Evolutionary conservation across 495 filamentous ascomycete species (phyloP).

Genomic region (Neurospora discreta): DNA sequence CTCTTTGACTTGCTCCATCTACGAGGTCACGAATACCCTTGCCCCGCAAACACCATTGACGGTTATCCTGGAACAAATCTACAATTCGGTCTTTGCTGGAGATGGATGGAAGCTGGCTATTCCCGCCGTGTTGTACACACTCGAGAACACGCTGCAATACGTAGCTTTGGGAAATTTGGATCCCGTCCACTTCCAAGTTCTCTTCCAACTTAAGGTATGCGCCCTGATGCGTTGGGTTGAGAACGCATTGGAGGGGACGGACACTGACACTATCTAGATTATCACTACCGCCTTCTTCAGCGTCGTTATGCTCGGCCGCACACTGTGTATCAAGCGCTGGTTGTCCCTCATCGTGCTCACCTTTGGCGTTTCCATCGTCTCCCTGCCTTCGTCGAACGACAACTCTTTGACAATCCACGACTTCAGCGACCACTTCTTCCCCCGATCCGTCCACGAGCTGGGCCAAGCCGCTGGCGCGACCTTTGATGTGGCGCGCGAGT

Average conservation of each 20-base stretch:
- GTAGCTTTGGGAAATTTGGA: constrained; percentile 84
- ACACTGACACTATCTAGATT: constrained; percentile 35
- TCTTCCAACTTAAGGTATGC: constrained; percentile 73
- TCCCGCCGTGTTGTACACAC: constrained; percentile 76
- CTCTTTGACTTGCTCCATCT: constrained; percentile 73
- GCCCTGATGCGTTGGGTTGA: neutral
- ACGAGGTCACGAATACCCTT: constrained; percentile 67
- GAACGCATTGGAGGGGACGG: neutral
- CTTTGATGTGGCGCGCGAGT: constrained; percentile 35
- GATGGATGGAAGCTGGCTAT: constrained; percentile 96
- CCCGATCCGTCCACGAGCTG: constrained; percentile 57
- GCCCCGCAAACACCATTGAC: constrained; percentile 68
- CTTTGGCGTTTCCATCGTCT: constrained; percentile 76
- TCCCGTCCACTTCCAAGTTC: constrained; percentile 82
- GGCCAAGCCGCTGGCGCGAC: constrained; percentile 35
- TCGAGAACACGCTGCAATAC: constrained; percentile 88
- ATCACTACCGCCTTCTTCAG: constrained; percentile 85
- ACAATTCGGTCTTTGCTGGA: constrained; percentile 69
- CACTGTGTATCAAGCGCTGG: constrained; percentile 64
- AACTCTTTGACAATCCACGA: constrained; percentile 40
- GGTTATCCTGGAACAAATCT: constrained; percentile 69
- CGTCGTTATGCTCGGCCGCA: constrained; percentile 59
- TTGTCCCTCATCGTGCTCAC: constrained; percentile 67
- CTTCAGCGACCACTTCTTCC: constrained; percentile 53
- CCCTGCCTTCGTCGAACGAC: constrained; percentile 52